Evolutionary conservation across 1,139 yeast genomes (phyloP), one percentile per base, ranked within the genome.

Genomic region (Kodamaea sp.): DNA sequence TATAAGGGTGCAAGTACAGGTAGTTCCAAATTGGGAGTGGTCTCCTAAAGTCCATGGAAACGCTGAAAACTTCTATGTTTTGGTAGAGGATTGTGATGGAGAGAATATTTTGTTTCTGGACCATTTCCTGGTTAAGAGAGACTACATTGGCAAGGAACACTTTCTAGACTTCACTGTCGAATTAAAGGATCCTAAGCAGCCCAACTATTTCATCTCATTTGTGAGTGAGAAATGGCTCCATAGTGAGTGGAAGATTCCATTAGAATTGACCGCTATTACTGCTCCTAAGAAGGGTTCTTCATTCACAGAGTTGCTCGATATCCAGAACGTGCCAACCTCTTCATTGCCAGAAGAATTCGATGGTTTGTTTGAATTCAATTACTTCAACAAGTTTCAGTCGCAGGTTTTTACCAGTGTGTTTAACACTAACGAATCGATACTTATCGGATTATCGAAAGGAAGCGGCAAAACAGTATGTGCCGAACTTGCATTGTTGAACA

Each of bases 191-290:
- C 81, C 84, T 1, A 39, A 76, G 3, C 90, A 94, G 11, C 96
- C 96, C 1, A 80, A 80, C 47, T 81, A 83, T 46, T 86, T 84
- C 57, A 73, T 89, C 5, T 70, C 84, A 0, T 55, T 89, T 13
- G 63, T 84, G 3, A 87, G 95, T 41, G 95, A 89, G 40, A 77
- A 71, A 40, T 92, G 98, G 98, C 60, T 89, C 7, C 90, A 86
- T 42, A 78, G 89, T 37, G 87, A 78, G 34, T 69, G 75, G 46
- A 75, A 76, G 39, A 56, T 75, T 2, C 88, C 96, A 0, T 63
- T 88, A 2, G 59, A 78, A 31, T 63, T 92, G 38, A 66, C 71
- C 16, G 60, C 70, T 24, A 48, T 88, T 33, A 66, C 65, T 26
- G 44, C 84, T 4, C 97, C 97, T 7, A 79, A 78, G 50, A 79